Base-by-base conservation (phyloP, 2,329 filamentous ascomycete species). In the Pochonia chlamydosporia region DNA sequence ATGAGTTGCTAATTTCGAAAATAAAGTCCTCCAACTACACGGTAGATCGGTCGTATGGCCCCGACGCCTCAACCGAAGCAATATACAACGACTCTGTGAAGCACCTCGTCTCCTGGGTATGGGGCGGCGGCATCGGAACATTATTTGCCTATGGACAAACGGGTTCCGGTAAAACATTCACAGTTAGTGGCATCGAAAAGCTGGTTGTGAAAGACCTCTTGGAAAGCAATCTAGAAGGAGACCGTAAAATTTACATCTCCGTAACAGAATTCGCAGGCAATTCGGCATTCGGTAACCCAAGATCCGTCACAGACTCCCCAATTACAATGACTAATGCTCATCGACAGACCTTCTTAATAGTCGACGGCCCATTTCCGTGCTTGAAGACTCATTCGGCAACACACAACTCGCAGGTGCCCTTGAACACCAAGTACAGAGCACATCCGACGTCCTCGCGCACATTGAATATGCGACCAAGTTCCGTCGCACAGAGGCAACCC, bases 121-220 rank as follows among this genome's bases (percentile, higher is more conserved):
- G 69, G 69, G 53, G 62, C 20, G 74, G 74, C 11, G 71, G 72
- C 16, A 64, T 75, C 20, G 66, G 67, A 14, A 76, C 73, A n/a
- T 56, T 76, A 30, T 73, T 75, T 40, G 70, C 69, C 28, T 74
- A 74, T 37, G 71, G 72, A 9, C 72, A 75, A 51, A 75, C 73
- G 0, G 71, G 72, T 7, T 74, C 72, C 1, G 73, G 73, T 11
- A 74, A 75, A 56, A 75, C 71, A 1, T 67, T 61, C 49, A 74
- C 70, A 1, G 62, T 75, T 45, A 70, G 61, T 46, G 59, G 60
- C 3, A 56, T 76, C 0, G 66, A 74, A 53, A 50, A 64, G 10
- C 61, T 72, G 3, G 67, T 71, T 5, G 66, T 66, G 2, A 58
- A 63, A 31, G 59, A 65, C 0, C 40, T 71, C 11, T 62, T 68